Evolutionary conservation across 495 filamentous ascomycete species (phyloP), one percentile per base, ranked within the genome.

Genomic region (Neurospora discreta): DNA sequence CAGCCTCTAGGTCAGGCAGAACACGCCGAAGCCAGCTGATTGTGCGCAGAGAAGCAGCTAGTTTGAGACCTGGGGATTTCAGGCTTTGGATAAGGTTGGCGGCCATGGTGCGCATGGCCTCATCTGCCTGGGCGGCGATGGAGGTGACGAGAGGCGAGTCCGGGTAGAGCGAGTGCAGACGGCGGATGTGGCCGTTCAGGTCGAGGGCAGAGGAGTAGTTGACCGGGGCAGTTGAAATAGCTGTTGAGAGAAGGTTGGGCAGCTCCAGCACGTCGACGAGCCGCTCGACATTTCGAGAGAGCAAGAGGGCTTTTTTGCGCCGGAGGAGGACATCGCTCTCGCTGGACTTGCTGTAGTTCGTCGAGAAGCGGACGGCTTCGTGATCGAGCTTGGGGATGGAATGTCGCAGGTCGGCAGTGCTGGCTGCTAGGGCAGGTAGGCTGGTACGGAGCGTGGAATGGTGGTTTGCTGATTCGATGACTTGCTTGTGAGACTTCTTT

Each of bases 131-230:
- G 11, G 82, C 75, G 15, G 89, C 87, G 39, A 98, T 90, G 65
- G 90, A 89, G 38, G 84, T 82, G 16, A 98, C 87, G 38, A 97
- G 84, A 3, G 85, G 84, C 0, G 93, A 97, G 68, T 91, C 84
- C 0, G 93, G 90, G 80, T 97, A 96, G 71, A 98, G 83, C 3
- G 88, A 87, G 72, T 94, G 90, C 3, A 99, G 84, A 20, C 96
- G 87, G 72, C 93, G 92, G 79, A 98, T 97, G 81, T 98, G 96
- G n/a, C 91, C 90, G 78, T 97, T 90, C 5, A 98, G 84, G 76
- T 99, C 96, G 60, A 99, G 85, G 1, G 95, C 95, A 0, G 93
- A 92, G 3, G 95, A 91, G 81, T 97, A 97, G 73, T 92, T 95
- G 73, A 82, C 80, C 0, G 84, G 81, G 7, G 81, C 80, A 2